A percentile compares a stretch with the other conserved stretches of the same genome.
These are phyloP conservation scores for Chlorokybus atmophyticus DNA, from an alignment of 139 green algal species.

Conservation along the genomic window DNA sequence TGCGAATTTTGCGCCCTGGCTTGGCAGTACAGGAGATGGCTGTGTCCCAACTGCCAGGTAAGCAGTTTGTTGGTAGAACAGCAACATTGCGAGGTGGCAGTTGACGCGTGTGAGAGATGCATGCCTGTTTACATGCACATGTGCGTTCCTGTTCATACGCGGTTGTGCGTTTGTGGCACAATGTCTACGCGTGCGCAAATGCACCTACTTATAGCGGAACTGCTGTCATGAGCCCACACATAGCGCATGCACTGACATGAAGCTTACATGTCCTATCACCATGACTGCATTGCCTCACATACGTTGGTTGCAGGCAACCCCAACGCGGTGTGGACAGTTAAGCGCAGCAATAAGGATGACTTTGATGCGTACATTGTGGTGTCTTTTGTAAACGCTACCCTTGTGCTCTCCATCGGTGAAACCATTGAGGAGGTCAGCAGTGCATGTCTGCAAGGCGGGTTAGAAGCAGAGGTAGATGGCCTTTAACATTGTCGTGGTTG, in stretches of 20 bases:
- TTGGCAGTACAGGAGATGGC: constrained; percentile 85
- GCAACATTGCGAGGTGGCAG: no score
- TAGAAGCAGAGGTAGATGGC: background rate
- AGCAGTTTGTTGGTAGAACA: no score
- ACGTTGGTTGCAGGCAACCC: constrained; percentile 72
- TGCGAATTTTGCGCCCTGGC: constrained; percentile 80
- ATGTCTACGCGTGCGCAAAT: no score
- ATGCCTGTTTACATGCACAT: no score
- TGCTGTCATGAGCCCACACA: no score
- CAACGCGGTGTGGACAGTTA: constrained; percentile 79
- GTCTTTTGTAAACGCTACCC: constrained; percentile 87
- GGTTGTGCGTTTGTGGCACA: no score
- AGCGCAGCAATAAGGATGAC: constrained; percentile 46
- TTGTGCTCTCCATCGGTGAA: constrained; percentile 86
- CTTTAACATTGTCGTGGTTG: background rate
- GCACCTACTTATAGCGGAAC: no score
- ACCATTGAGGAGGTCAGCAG: constrained; percentile 85
- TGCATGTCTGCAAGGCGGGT: background rate
- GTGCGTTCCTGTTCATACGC: no score
- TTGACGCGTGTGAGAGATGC: no score
- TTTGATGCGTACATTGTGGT: constrained; percentile 94
- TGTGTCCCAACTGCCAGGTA: constrained; percentile 37
- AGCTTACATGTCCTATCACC: no score
- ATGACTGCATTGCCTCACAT: no score
- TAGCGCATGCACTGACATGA: no score